Evolutionary conservation across 108 stramenopile species (phyloP).

Genomic region (Cyclotella atomus): DNA sequence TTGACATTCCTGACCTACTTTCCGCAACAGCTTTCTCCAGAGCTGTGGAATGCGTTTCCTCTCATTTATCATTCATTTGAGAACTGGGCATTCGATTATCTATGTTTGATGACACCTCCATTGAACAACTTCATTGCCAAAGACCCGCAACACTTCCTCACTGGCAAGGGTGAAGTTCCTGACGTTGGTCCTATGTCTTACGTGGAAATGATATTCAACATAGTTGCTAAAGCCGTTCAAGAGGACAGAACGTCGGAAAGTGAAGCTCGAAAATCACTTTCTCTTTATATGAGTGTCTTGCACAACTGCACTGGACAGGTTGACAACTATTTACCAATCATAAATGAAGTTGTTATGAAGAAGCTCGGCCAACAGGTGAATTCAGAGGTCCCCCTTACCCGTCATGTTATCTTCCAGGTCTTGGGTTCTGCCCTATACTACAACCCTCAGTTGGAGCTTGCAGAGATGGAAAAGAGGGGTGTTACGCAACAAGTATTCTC

Average conservation of each 20-base stretch:
- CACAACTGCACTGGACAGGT: slow-evolving; percentile 90
- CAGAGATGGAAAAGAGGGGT: slow-evolving; percentile 87
- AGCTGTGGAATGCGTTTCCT: slow-evolving; percentile 94
- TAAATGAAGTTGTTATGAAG: slow-evolving; percentile 81
- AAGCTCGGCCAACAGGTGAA: slow-evolving; percentile 88
- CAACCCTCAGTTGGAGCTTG: slow-evolving; percentile 82
- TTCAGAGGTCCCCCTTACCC: slow-evolving; percentile 67
- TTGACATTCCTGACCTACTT: slow-evolving; percentile 95
- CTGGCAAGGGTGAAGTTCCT: slow-evolving; percentile 57
- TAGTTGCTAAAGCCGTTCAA: slow-evolving; percentile 85
- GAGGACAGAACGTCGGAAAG: slow-evolving; percentile 84
- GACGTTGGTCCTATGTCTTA: slow-evolving; percentile 63
- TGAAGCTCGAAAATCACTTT: slow-evolving; percentile 86
- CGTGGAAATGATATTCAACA: slow-evolving; percentile 87
- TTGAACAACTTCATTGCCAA: slow-evolving; percentile 94
- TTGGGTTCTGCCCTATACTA: slow-evolving; percentile 89
- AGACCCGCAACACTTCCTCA: slow-evolving; percentile 76
- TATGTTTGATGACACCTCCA: slow-evolving; percentile 93
- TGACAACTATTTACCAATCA: slow-evolving; percentile 79
- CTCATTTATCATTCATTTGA: slow-evolving; percentile 91
- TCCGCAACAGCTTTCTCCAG: slow-evolving; percentile 79
- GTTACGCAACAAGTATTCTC: slow-evolving; percentile 83
- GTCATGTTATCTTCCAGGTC: slow-evolving; percentile 84
- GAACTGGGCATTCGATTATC: slow-evolving; percentile 95
- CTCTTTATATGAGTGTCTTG: slow-evolving; percentile 88